These are phyloP conservation scores for Babesia caballi DNA, from an alignment of 169 alveolate genomes.

Conservation along the genomic window DNA sequence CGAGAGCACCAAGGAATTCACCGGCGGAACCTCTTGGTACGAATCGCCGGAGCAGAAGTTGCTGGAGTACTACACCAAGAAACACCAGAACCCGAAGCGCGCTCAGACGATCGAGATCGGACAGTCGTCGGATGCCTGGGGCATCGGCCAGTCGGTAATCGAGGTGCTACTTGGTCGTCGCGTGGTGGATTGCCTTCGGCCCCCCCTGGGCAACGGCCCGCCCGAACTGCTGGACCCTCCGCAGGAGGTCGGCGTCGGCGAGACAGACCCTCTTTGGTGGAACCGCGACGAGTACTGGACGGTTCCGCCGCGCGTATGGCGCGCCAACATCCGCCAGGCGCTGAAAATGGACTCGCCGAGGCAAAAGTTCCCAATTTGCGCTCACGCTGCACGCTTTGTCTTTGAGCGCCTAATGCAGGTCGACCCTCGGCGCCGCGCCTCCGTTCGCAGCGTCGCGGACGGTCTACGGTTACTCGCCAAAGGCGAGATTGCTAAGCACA, in stretches of 20 bases:
- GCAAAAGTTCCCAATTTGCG: slow-evolving; percentile 55
- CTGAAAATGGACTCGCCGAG: slow-evolving; percentile 37
- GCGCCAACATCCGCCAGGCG: slow-evolving; percentile 25
- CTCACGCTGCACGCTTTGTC: slow-evolving; percentile 66
- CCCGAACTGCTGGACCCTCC: slow-evolving; percentile 77
- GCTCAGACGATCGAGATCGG: slow-evolving; percentile 77
- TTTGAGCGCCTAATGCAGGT: slow-evolving; percentile 65
- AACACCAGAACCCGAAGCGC: slow-evolving; percentile 69
- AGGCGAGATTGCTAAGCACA: slow-evolving; percentile 41
- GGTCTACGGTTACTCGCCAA: slow-evolving; percentile 46
- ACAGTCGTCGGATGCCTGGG: slow-evolving; percentile 84
- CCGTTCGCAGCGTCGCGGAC: slow-evolving; percentile 69
- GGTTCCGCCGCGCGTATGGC: slow-evolving; percentile 54
- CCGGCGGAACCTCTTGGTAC: slow-evolving; percentile 87
- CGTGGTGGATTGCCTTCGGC: slow-evolving; percentile 77
- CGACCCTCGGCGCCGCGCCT: slow-evolving; percentile 64
- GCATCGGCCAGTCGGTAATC: slow-evolving; percentile 82
- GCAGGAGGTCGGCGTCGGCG: slow-evolving; percentile 4
- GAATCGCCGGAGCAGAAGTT: slow-evolving; percentile 85
- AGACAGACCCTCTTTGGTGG: slow-evolving; percentile 61
- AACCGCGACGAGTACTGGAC: slow-evolving; percentile 64
- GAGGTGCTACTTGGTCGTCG: slow-evolving; percentile 80
- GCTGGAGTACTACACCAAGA: slow-evolving; percentile 81
- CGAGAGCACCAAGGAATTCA: slow-evolving; percentile 81
- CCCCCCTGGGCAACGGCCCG: slow-evolving; percentile 81